Evolutionary conservation across 345 rosid species (phyloP).

Genomic region (Garcia nutans): DNA sequence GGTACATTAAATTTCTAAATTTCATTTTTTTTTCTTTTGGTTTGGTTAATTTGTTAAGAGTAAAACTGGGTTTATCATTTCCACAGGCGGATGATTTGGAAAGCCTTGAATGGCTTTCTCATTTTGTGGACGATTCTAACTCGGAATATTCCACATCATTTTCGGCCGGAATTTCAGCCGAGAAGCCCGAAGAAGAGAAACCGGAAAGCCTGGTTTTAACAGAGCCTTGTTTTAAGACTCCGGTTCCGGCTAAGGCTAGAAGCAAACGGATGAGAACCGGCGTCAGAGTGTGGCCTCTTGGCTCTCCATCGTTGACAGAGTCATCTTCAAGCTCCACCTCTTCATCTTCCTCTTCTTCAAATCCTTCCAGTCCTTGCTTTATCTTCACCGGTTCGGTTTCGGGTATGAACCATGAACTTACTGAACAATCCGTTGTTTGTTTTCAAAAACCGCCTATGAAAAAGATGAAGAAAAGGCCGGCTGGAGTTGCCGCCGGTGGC

Average conservation of each 20-base stretch:
- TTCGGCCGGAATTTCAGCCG: conserved; percentile 35
- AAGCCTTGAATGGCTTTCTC: conserved; percentile 84
- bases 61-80: conserved; percentile 13
- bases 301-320: conserved; percentile 52
- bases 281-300: conserved; percentile 54
- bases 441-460: conserved; percentile 30
- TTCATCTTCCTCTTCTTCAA: conserved; percentile 34
- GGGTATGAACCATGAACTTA: conserved; percentile 21
- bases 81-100: conserved; percentile 68
- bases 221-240: conserved; percentile 37
- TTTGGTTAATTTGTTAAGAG: background rate
- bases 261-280: conserved; percentile 73
- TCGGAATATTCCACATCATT: conserved; percentile 51
- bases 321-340: conserved; percentile 48
- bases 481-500: background rate
- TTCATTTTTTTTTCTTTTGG: background rate
- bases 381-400: conserved; percentile 10
- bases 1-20: conserved; percentile 32
- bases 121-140: conserved; percentile 80
- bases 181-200: conserved; percentile 28
- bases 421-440: conserved; percentile 10
- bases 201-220: conserved; percentile 22
- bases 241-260: conserved; percentile 73
- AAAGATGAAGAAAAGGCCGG: conserved; percentile 38
- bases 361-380: conserved; percentile 35